These are phyloP conservation scores for Diversispora eburnea DNA, from an alignment of 192 early-diverging fungal species.

Conservation along the genomic window DNA sequence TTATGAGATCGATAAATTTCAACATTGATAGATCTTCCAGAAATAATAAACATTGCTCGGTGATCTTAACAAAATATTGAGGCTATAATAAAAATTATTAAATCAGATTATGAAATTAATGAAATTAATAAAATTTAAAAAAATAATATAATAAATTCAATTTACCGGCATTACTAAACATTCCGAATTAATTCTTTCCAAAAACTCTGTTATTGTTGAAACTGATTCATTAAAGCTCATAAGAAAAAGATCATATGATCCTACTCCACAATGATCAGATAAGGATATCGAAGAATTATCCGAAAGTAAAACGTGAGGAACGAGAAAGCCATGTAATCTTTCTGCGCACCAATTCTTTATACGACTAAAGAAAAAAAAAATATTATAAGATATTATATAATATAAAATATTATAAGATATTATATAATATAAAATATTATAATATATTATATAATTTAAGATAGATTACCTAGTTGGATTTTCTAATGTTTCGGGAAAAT, in stretches of 20 bases:
- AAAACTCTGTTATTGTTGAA: constrained; percentile 7
- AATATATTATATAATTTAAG: too few relatives aligned
- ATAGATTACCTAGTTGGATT: neutral
- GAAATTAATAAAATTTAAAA: neutral
- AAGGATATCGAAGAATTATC: neutral
- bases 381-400: neutral
- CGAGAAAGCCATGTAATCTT: neutral
- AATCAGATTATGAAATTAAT: neutral
- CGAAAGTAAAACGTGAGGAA: neutral
- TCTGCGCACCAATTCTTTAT: constrained; percentile 15
- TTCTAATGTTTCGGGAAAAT: neutral
- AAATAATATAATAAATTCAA: neutral
- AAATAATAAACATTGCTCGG: constrained; percentile 18
- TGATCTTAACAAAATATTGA: constrained; percentile 5
- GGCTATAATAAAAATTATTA: neutral
- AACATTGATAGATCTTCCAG: constrained; percentile 1
- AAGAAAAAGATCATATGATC: neutral
- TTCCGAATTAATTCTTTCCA: neutral
- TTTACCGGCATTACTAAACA: constrained; percentile 1
- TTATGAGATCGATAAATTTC: constrained; percentile 7
- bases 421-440: neutral
- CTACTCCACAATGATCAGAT: constrained; percentile 2
- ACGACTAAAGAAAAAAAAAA: neutral
- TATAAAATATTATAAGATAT: neutral
- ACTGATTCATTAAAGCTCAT: neutral